Evolutionary conservation across 257 asterid species (phyloP), one percentile per base, ranked within the genome.

Genomic region (Solanum medicagineum): DNA sequence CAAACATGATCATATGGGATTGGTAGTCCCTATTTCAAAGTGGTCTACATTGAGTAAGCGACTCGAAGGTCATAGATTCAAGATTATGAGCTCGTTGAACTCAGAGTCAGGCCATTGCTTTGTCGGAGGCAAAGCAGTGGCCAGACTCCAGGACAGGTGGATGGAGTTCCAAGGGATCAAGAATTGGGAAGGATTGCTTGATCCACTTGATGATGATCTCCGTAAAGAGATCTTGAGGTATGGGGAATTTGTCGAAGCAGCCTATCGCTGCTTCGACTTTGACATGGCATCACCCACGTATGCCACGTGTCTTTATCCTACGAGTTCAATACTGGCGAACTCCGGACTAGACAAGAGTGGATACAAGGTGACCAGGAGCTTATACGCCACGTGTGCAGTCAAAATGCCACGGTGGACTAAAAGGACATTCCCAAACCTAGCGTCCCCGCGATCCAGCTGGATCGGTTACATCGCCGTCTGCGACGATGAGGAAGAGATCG

Each of bases 181-280:
- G 92, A 92, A 94, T 49, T 96, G 98, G 98, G 98, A 96, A 45
- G 99, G 98, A 8, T 77, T 96, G 83, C 94, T 96, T 17, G 97
- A 96, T 85, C 99, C 99, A 0, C 95, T 96, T 1, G 95, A 96
- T 51, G 94, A 94, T 57, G 90, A 85, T 74, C 94, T 96, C 32
- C 89, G 97, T 17, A 59, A 42, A 17, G 97, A 96, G 89, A 96
- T 96, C 9, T 86, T 96, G 1, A 84, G 99, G 47, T 96, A 94
- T 60, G 99, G 98, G 13, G 87, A 93, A 29, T 96, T 94, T 24
- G 95, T 94, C 15, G 98, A 94, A 74, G 97, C 98, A 3, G 93
- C 98, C 16, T 94, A 94, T 59, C 91, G 87, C 0, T 92, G 92
- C 85, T 94, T 96, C 87, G 93, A 96, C 85, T 96, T 93, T 59